Evolutionary conservation across 2,329 filamentous ascomycete genomes (phyloP), one percentile per base, ranked within the genome.

Genomic region (Trichoderma hamatum): DNA sequence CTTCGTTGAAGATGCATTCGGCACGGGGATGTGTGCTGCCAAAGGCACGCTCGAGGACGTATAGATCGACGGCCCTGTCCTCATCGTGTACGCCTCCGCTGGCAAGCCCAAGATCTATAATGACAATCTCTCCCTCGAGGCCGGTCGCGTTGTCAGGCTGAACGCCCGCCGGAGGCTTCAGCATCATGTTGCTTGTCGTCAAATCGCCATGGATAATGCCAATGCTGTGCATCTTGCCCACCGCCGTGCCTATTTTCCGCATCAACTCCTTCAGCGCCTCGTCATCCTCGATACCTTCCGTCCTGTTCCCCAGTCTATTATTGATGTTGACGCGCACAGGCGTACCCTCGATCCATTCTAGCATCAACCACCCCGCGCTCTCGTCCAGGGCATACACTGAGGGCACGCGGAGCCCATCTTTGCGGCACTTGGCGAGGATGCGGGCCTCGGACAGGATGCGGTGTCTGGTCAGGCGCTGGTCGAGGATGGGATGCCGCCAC

Each of bases 131-230:
- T 2, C 93, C 94, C 1, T 87, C 84, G 68, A 90, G 75, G 2
- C 74, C 70, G 24, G 71, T 73, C 13, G 72, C 73, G n/a, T 72
- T 67, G 32, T 73, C 72, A 10, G 74, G 72, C 5, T 72, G 66
- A 6, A 63, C 72, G 14, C 72, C 74, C 36, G 61, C 71, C 19
- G 67, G 70, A 24, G 75, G 76, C 16, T 84, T 83, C 73, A 98
- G 78, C 90, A 99, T 97, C 82, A 99, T 86, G 81, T 99, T 99
- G 81, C 94, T 97, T 72, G 94, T 99, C 70, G 96, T 99, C 81
- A 99, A 81, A 82, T 99, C 96, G 51, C 96, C 96, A 82, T 99
- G 96, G 70, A 97, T 89, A 68, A 98, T 88, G 19, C 95, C 95
- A n/a, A 89, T 85, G 67, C 85, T 86, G 83, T 99, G 96, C 83